Conservation (phyloP, 768 basidiomycete genomes). For the Hirschioporus abietinus region DNA sequence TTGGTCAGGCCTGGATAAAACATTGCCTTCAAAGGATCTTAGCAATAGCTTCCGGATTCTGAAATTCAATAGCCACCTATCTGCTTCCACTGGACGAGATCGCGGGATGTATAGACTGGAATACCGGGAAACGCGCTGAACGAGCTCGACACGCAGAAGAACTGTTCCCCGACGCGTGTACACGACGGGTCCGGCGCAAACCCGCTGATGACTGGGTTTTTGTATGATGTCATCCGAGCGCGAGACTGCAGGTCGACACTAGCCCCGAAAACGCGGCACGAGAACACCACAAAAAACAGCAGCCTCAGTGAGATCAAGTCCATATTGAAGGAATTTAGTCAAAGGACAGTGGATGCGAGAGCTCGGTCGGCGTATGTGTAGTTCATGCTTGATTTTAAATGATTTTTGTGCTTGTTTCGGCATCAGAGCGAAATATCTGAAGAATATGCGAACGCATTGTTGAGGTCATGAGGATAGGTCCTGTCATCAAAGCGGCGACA, state of each 20-base stretch:
- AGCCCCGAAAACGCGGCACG: background rate
- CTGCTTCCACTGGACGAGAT: slow-evolving; percentile 26
- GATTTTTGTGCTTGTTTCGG: background rate
- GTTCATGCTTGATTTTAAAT: background rate
- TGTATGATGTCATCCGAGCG: slow-evolving; percentile 1
- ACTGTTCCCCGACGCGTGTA: slow-evolving; percentile 25
- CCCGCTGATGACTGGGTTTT: slow-evolving; percentile 16
- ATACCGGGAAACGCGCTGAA: slow-evolving; percentile 32
- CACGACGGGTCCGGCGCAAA: slow-evolving; percentile 32
- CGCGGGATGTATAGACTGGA: slow-evolving; percentile 27
- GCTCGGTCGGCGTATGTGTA: background rate
- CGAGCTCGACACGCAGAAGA: slow-evolving; percentile 29
- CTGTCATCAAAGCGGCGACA: background rate
- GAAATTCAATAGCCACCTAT: slow-evolving; percentile 18
- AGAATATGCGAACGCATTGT: background rate
- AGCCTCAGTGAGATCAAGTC: background rate
- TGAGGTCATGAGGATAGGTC: background rate
- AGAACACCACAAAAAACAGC: background rate
- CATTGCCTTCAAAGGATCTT: slow-evolving; percentile 14
- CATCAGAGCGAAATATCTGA: background rate
- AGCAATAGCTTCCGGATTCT: background rate
- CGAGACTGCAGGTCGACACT: background rate
- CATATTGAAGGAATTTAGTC: background rate
- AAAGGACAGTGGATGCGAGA: background rate
- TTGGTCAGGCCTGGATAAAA: slow-evolving; percentile 14